Percentiles rank a stretch among this genome's conserved stretches.
Evolutionary conservation across 2,329 filamentous ascomycete species (phyloP).

Genomic region (Fusarium annulatum): DNA sequence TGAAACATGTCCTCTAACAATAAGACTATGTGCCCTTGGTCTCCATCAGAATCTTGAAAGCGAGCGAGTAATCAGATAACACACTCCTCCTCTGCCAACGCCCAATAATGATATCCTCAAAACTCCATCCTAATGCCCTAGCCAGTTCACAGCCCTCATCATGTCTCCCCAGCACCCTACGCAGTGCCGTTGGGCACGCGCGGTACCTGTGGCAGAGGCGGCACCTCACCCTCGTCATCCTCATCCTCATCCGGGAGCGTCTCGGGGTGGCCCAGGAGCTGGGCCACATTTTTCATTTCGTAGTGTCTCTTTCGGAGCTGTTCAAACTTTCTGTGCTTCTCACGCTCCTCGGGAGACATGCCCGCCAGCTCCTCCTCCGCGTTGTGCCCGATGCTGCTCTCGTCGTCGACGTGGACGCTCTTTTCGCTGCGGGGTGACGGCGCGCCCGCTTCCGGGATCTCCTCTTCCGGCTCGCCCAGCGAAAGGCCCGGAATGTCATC

Average conservation of each 20-base stretch:
- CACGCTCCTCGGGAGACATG: slow-evolving; percentile 76
- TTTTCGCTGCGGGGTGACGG: slow-evolving; percentile 61
- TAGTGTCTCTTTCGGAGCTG: slow-evolving; percentile 95
- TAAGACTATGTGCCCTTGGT: slow-evolving; percentile 26
- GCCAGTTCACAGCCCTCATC: slow-evolving; percentile 16
- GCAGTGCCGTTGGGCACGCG: slow-evolving; percentile 56
- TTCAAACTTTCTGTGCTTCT: slow-evolving; percentile 94
- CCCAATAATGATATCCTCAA: slow-evolving; percentile 44
- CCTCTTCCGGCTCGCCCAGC: slow-evolving; percentile 90
- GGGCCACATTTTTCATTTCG: slow-evolving; percentile 96
- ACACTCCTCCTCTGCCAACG: slow-evolving; percentile 40
- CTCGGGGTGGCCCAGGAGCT: slow-evolving; percentile 82
- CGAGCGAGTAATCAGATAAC: slow-evolving; percentile 26
- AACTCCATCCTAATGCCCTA: slow-evolving; percentile 40
- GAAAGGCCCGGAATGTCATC: slow-evolving; percentile 93
- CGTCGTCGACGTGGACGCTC: slow-evolving; percentile 82
- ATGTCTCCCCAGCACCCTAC: slow-evolving; percentile 33
- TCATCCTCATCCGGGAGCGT: slow-evolving; percentile 69
- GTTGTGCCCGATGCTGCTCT: slow-evolving; percentile 67
- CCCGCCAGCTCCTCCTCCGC: slow-evolving; percentile 66
- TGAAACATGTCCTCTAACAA: slow-evolving; percentile 30
- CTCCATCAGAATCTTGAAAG: slow-evolving; percentile 31
- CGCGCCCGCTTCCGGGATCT: slow-evolving; percentile 62
- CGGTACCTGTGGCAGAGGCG: slow-evolving; percentile 56
- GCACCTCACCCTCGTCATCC: slow-evolving; percentile 63